Evolutionary conservation across 116 monocot genomes (phyloP), one percentile per base, ranked within the genome.

Genomic region (Zostera marina): DNA sequence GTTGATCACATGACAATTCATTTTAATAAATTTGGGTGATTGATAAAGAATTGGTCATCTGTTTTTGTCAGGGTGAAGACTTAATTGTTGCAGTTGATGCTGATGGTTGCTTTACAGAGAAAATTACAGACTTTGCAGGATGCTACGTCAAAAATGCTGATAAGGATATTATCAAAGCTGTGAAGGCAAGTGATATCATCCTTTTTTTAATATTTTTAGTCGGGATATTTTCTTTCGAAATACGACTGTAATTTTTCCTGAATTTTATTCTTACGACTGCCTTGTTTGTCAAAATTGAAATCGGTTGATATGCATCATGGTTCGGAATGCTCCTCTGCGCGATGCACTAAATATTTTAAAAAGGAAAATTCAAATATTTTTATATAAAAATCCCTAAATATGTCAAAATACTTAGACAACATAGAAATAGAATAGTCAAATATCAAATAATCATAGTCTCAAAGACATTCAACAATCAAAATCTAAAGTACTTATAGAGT

Each of bases 121-220:
- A 71, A 65, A 63, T 98, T 22, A 66, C 52, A 44, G 78, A 83
- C 39, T 89, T 82, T 54, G 51, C 47, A 3, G 96, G 96, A 3
- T 68, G 73, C 44, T 74, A 89, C 73, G 96, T 96, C 17, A 96
- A 96, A 62, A 89, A 88, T 72, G 89, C 89, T 24, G 96, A 96
- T 68, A 96, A 85, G 53, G 89, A 89, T 71, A 96, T 96, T 52
- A 77, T 88, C 69, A 77, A 72, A 54, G 54, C 71, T 60, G 71
- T 89, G 54, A 88, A 85, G 89, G 96, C 58, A 76, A 80, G 83
- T 11, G 7, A 10, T 21, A 39, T 17, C 10, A 24, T 17, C 5
- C 1, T 56, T 7, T 9, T 24, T 40, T 56, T 56, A 16, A 12
- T 32, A 38, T 56, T 56, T 16, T 15, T 9, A 15, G 2, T 16